A percentile compares a stretch with the other conserved stretches of the same genome.
These are phyloP conservation scores for Daldinia grandis DNA, from an alignment of 495 filamentous ascomycete species.

Conservation along the genomic window DNA sequence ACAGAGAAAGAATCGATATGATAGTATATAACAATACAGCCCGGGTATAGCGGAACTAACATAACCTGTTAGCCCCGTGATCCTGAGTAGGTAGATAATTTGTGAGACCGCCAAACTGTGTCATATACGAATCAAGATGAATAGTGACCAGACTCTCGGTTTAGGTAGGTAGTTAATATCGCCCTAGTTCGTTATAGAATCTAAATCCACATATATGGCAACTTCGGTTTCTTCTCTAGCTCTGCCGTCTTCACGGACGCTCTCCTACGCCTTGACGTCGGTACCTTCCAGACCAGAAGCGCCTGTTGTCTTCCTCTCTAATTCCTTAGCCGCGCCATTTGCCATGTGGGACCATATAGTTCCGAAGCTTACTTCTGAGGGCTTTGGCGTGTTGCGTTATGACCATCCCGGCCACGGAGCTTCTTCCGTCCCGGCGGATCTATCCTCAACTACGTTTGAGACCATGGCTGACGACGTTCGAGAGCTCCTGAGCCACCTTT, in stretches of 20 bases:
- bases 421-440: slow-evolving; percentile 39
- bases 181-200: neutral
- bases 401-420: slow-evolving; percentile 49
- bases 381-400: slow-evolving; percentile 46
- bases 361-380: slow-evolving; percentile 30
- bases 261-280: neutral
- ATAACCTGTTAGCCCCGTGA: neutral
- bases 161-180: too few relatives aligned
- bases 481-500: neutral
- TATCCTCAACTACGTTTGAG: slow-evolving; percentile 43
- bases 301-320: neutral
- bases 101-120: neutral
- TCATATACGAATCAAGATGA: neutral
- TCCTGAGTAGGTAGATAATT: neutral
- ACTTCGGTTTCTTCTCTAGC: neutral
- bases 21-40: neutral
- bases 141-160: neutral
- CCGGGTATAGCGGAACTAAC: neutral
- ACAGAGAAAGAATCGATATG: neutral
- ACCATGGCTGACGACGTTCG: slow-evolving; percentile 32
- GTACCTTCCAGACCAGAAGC: neutral
- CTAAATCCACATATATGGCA: neutral
- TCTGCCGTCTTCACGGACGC: neutral
- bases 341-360: slow-evolving; percentile 16
- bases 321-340: neutral